These are phyloP conservation scores for Colletotrichum paranaense DNA, from an alignment of 2,329 filamentous ascomycete genomes.

Conservation along the genomic window DNA sequence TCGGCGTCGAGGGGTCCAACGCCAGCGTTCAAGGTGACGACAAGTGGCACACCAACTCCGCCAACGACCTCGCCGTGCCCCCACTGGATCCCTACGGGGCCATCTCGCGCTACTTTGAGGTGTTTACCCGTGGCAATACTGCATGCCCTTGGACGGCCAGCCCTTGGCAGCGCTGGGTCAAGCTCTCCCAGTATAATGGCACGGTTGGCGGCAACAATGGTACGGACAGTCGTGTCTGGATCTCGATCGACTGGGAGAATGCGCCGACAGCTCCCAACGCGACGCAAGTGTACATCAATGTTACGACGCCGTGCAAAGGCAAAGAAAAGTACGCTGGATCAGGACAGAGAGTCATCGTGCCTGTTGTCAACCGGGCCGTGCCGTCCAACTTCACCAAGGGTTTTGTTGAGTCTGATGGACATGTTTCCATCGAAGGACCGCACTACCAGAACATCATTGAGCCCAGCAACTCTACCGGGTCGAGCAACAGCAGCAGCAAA, in stretches of 20 bases:
- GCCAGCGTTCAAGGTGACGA: slow-evolving; percentile 75
- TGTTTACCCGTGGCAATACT: slow-evolving; percentile 69
- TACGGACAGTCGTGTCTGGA: slow-evolving; percentile 61
- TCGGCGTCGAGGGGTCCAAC: slow-evolving; percentile 73
- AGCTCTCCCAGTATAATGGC: slow-evolving; percentile 61
- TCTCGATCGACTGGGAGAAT: slow-evolving; percentile 68
- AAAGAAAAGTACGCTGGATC: slow-evolving; percentile 54
- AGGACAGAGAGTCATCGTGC: slow-evolving; percentile 62
- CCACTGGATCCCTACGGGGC: slow-evolving; percentile 70
- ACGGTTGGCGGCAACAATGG: slow-evolving; percentile 61
- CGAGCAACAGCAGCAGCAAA: slow-evolving; percentile 12
- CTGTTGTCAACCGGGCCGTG: slow-evolving; percentile 60
- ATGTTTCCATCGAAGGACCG: slow-evolving; percentile 65
- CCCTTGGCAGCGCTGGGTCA: slow-evolving; percentile 60
- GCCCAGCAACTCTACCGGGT: slow-evolving; percentile 29
- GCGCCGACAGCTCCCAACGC: slow-evolving; percentile 62
- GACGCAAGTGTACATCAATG: slow-evolving; percentile 62
- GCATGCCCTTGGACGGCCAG: slow-evolving; percentile 65
- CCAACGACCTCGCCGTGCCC: slow-evolving; percentile 64
- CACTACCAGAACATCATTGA: slow-evolving; percentile 59
- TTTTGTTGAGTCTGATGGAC: slow-evolving; percentile 72
- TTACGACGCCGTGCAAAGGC: slow-evolving; percentile 58
- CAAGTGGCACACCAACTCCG: slow-evolving; percentile 55
- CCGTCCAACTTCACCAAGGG: slow-evolving; percentile 65
- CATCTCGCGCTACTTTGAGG: slow-evolving; percentile 68